Evolutionary conservation across 139 green algal species (phyloP).

Genomic region (Mesotaenium endlicherianum): DNA sequence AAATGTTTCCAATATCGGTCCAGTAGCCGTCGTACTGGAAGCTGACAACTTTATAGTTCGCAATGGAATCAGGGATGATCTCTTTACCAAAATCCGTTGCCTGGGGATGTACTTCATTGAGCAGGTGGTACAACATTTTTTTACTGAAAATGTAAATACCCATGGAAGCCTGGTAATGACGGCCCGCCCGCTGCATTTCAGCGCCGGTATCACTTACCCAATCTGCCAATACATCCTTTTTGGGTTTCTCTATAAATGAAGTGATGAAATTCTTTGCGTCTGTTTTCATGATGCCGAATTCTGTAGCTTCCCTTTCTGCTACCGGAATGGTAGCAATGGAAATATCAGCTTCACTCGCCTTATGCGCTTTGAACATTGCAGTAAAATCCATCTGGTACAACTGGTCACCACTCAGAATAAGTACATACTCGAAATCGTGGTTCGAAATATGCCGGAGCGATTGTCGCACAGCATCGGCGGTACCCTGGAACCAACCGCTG

Average conservation of each 20-base stretch:
- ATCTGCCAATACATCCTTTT: too few species aligned
- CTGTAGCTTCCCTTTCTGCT: too few species aligned
- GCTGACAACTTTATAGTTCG: constrained; percentile 65
- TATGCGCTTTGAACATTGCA: constrained; percentile 28
- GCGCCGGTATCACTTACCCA: too few species aligned
- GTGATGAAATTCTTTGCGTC: too few species aligned
- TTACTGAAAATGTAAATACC: constrained; percentile 99
- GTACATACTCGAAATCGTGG: constrained; percentile 81
- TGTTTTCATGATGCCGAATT: too few species aligned
- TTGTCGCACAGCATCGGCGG: constrained; percentile 93
- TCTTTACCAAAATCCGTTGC: constrained; percentile 96
- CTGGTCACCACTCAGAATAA: constrained; percentile 81
- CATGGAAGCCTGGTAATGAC: constrained; percentile 98
- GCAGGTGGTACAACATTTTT: constrained; percentile 74
- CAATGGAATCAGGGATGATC: constrained; percentile 82
- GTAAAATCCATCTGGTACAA: constrained; percentile 96
- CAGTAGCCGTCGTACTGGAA: constrained; percentile 99
- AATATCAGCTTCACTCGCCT: constrained; percentile 83
- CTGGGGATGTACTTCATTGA: too few species aligned
- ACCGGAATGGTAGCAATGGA: too few species aligned
- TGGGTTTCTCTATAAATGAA: too few species aligned
- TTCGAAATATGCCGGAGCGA: constrained; percentile 82
- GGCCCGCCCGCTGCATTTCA: too few species aligned
- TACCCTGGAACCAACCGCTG: constrained; percentile 97
- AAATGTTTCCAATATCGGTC: constrained; percentile 95